Percentiles rank a stretch among this genome's conserved stretches.
Evolutionary conservation across 1,284 basidiomycete species (phyloP).

Genomic region (Leccinum discolor): DNA sequence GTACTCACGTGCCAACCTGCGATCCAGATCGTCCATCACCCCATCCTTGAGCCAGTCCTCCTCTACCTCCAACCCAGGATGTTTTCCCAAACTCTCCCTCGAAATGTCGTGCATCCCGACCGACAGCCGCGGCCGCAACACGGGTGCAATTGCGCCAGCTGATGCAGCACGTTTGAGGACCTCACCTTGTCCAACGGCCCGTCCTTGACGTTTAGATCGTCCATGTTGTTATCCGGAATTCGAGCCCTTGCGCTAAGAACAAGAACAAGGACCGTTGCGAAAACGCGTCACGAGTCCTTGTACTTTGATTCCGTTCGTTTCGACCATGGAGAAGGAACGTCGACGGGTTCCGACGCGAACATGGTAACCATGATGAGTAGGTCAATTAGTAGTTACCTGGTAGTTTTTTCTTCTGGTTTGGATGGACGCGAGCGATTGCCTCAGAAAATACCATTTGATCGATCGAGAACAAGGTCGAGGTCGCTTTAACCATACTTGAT

Average conservation of each 20-base stretch:
- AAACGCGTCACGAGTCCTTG: slow-evolving; percentile 10
- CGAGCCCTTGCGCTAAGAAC: not conserved
- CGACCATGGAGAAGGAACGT: slow-evolving; percentile 9
- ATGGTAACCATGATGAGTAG: not conserved
- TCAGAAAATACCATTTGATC: not conserved
- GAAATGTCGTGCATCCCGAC: too few relatives aligned
- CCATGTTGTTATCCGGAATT: too few relatives aligned
- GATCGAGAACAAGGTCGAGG: not conserved
- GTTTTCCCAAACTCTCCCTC: too few relatives aligned
- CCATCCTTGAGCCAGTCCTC: too few relatives aligned
- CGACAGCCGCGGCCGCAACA: too few relatives aligned
- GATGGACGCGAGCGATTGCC: not conserved
- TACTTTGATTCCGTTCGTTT: slow-evolving; percentile 3
- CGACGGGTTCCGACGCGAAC: not conserved
- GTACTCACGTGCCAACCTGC: too few relatives aligned
- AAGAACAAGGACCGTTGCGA: not conserved
- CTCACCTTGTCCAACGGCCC: too few relatives aligned
- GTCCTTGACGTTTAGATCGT: too few relatives aligned
- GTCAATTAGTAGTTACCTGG: not conserved
- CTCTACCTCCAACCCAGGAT: too few relatives aligned
- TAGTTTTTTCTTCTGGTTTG: not conserved
- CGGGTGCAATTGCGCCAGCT: too few relatives aligned
- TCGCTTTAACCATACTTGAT: not conserved
- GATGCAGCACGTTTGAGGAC: too few relatives aligned
- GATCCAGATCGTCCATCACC: too few relatives aligned